Evolutionary conservation across 306 rosid species (phyloP), one percentile per base, ranked within the genome.

Genomic region (Chamaecrista fasciculata): DNA sequence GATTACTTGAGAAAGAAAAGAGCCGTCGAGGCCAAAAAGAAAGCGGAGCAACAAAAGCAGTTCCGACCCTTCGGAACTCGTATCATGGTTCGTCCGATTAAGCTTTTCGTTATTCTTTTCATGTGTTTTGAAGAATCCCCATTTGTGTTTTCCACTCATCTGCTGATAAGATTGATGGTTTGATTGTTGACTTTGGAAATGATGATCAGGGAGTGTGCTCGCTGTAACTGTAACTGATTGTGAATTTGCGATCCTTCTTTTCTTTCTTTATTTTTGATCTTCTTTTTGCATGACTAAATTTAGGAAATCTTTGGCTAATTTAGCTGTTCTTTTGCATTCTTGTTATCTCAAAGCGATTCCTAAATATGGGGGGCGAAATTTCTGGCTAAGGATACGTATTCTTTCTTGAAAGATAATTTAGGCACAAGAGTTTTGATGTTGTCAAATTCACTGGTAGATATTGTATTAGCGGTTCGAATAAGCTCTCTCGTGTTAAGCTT

Each of bases 361-460:
- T 81, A 86, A 49, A 84, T 84, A 67, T 77, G 79, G 66, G 66
- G 92, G 86, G 67, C 36, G 80, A 76, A 76, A 3, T 73, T 79
- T 47, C 68, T 65, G 82, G 81, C 75, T 62, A 53, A 62, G 40
- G 76, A 82, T 78, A 28, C 74, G 65, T 56, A 26, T 14, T 18
- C 49, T 52, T 53, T 60, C 26, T 19, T 69, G 72, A 18, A 65
- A 62, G 66, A 75, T 67, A 75, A 77, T 79, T 66, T 79, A 66
- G 71, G 80, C 11, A 56, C 78, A 51, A 59, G 80, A 78, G 66
- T 70, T 80, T 80, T 62, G 86, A 88, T 74, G 42, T 33, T 52
- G 83, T 83, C 75, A 77, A 67, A 48, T 71, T 68, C 80, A 53
- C 70, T 77, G 9, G 62, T 71, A 74, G 85, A 77, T 84, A 77